These are phyloP conservation scores for Sugiyamaella marilandica DNA, from an alignment of 805 yeast genomes.

Conservation along the genomic window DNA sequence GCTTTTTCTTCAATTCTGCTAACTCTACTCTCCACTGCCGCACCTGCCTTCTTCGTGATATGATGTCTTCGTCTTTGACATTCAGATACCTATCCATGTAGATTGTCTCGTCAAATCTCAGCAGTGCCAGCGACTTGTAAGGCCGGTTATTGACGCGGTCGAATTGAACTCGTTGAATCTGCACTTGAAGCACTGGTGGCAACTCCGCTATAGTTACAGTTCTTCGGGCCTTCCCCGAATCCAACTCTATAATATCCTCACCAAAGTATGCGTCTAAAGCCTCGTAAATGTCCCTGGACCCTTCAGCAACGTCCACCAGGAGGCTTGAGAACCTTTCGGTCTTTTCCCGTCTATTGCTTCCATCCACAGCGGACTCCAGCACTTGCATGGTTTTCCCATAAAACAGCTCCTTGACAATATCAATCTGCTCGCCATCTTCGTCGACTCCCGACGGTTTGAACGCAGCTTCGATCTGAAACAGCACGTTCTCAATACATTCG, in stretches of 20 bases:
- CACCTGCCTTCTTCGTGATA: slow-evolving; percentile 51
- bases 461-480: slow-evolving; percentile 87
- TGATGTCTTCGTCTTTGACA: slow-evolving; percentile 46
- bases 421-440: slow-evolving; percentile 73
- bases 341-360: slow-evolving; percentile 45
- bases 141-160: slow-evolving; percentile 70
- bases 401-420: slow-evolving; percentile 72
- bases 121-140: slow-evolving; percentile 74
- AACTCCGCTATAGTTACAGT: slow-evolving; percentile 63
- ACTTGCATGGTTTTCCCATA: slow-evolving; percentile 83
- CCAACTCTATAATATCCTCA: slow-evolving; percentile 62
- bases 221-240: slow-evolving; percentile 68
- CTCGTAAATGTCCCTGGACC: slow-evolving; percentile 84
- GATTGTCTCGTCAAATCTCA: slow-evolving; percentile 71
- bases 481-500: slow-evolving; percentile 91
- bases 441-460: slow-evolving; percentile 62
- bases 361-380: slow-evolving; percentile 38
- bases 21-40: slow-evolving; percentile 50
- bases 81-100: slow-evolving; percentile 88
- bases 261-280: slow-evolving; percentile 80
- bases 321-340: slow-evolving; percentile 75
- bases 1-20: slow-evolving; percentile 13
- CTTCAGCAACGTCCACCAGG: slow-evolving; percentile 80
- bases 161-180: slow-evolving; percentile 89
- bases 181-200: slow-evolving; percentile 84